phyloP scores from a whole-genome alignment of 345 rosid species.

The Pistacia atlantica region DNA sequence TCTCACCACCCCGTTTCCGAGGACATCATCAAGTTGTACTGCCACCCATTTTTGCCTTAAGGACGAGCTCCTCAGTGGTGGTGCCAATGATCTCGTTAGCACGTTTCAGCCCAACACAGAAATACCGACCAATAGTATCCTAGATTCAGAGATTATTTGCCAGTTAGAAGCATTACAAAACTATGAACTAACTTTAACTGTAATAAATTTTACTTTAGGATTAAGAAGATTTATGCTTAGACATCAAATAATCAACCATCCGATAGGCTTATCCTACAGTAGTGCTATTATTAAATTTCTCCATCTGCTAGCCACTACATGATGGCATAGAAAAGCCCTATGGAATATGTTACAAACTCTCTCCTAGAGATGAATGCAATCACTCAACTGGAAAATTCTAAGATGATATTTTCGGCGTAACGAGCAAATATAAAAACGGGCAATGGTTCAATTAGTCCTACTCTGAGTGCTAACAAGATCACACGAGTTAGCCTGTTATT shows the following conservation, averaged over 20 bases:
- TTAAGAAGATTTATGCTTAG: not conserved
- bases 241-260: not conserved
- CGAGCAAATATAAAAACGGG: not conserved
- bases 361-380: not conserved
- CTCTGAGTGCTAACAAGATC: not conserved
- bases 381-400: not conserved
- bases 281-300: not conserved
- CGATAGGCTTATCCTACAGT: no score
- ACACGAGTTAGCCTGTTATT: not conserved
- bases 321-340: not conserved
- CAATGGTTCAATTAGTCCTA: not conserved
- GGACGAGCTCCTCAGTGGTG: slow-evolving; percentile 90
- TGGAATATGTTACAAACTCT: not conserved
- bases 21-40: slow-evolving; percentile 35
- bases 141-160: slow-evolving; percentile 21
- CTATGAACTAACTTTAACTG: no score
- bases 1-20: slow-evolving; percentile 12
- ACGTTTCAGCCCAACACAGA: slow-evolving; percentile 73
- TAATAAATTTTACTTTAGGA: no score
- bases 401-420: not conserved
- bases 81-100: slow-evolving; percentile 88
- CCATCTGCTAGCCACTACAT: not conserved
- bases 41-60: slow-evolving; percentile 66
- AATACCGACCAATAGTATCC: slow-evolving; percentile 83
- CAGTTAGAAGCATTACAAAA: slow-evolving; percentile 14